These are phyloP conservation scores for Coniochaeta pulveracea DNA, from an alignment of 2,329 filamentous ascomycete species.

Conservation along the genomic window DNA sequence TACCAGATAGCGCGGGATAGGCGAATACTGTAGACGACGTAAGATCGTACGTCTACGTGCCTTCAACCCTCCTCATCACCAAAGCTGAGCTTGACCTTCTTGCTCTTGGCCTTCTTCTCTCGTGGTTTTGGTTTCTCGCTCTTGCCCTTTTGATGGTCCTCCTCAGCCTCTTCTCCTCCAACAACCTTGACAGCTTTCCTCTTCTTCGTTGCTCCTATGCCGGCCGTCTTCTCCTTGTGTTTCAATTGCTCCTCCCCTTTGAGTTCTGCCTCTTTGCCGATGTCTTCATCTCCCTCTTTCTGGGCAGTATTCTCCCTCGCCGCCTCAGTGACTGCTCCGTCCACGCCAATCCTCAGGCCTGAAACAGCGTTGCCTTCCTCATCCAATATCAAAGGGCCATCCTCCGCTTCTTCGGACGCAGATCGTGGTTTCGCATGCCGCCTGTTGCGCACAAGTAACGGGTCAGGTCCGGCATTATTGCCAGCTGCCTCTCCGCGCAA, in stretches of 20 bases:
- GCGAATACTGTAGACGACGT: too few species aligned
- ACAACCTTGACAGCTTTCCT: slow-evolving; percentile 43
- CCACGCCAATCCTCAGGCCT: slow-evolving; percentile 22
- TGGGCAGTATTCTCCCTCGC: slow-evolving; percentile 10
- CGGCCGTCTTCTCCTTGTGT: slow-evolving; percentile 19
- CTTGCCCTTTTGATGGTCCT: slow-evolving; percentile 7
- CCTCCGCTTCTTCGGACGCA: slow-evolving; percentile 61
- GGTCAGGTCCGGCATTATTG: slow-evolving; percentile 38
- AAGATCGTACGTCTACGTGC: slow-evolving; percentile 9
- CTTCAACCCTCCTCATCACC: slow-evolving; percentile 43
- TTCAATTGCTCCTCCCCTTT: slow-evolving; percentile 21
- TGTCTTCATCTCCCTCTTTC: slow-evolving; percentile 8
- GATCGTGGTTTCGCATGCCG: slow-evolving; percentile 42
- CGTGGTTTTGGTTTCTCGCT: slow-evolving; percentile 8
- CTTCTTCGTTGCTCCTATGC: slow-evolving; percentile 37
- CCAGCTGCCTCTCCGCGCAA: slow-evolving; percentile 41
- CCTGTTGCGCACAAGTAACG: slow-evolving; percentile 35
- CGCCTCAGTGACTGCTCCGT: slow-evolving; percentile 26
- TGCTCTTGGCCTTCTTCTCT: slow-evolving; percentile 39
- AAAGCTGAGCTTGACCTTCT: slow-evolving; percentile 60
- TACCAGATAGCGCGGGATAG: too few species aligned
- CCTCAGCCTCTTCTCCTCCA: slow-evolving; percentile 13
- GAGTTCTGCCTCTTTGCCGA: slow-evolving; percentile 16
- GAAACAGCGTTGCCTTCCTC: slow-evolving; percentile 55
- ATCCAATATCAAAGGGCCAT: slow-evolving; percentile 64